phyloP scores from a whole-genome alignment of 305 asterid species.

The Fraxinus platypoda region DNA sequence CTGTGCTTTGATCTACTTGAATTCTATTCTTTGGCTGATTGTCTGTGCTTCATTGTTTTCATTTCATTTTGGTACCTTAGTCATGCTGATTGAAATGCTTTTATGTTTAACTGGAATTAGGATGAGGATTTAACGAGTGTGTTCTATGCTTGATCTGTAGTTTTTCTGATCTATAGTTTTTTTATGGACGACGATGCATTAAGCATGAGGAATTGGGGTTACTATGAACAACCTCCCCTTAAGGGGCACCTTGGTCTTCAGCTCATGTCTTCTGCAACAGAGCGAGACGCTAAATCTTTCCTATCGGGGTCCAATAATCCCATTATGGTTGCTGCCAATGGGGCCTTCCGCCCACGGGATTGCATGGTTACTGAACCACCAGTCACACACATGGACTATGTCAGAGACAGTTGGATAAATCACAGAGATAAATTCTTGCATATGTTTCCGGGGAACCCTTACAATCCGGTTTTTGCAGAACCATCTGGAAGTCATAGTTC shows the following conservation, averaged over 20 bases:
- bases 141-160: conserved; percentile 38
- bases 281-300: conserved; percentile 71
- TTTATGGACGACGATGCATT: conserved; percentile 84
- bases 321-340: conserved; percentile 60
- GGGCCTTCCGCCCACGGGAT: conserved; percentile 63
- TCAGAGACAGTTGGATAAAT: conserved; percentile 78
- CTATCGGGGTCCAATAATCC: conserved; percentile 57
- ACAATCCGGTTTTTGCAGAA: conserved; percentile 55
- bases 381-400: conserved; percentile 66
- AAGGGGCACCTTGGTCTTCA: conserved; percentile 71
- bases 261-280: conserved; percentile 70
- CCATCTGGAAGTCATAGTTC: conserved; percentile 58
- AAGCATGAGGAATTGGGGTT: conserved; percentile 51
- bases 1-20: conserved; percentile 5
- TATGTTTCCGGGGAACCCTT: conserved; percentile 58
- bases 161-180: conserved; percentile 20
- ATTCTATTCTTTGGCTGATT: conserved; percentile 6
- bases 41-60: neutral
- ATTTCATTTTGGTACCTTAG: neutral
- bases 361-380: conserved; percentile 61
- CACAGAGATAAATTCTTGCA: conserved; percentile 33
- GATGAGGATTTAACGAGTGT: conserved; percentile 25
- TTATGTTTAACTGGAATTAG: conserved; percentile 16
- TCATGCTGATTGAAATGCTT: conserved; percentile 7
- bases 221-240: conserved; percentile 63